phyloP scores from a whole-genome alignment of 1,284 basidiomycete genomes.

The Malassezia sp. region DNA sequence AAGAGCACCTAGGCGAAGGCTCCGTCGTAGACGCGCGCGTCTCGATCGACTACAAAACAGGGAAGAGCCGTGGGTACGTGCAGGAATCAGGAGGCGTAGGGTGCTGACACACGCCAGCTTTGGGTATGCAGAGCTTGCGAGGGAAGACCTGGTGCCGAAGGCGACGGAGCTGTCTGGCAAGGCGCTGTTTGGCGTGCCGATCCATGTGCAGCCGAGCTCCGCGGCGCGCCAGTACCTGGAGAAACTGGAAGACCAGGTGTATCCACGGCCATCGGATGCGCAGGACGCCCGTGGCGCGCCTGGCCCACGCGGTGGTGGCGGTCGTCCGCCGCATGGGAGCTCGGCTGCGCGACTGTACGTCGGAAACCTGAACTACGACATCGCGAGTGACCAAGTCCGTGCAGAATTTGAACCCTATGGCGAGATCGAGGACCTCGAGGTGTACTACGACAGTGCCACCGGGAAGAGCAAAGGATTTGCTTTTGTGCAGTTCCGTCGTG shows the following conservation, averaged over 20 bases:
- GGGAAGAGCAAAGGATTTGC: conserved; percentile 95
- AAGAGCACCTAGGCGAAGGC: conserved; percentile 78
- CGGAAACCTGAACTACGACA: conserved; percentile 87
- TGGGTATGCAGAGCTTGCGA: conserved; percentile 90
- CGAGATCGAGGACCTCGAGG: conserved; percentile 91
- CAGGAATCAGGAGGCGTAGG: too few species aligned
- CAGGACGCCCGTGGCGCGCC: background rate
- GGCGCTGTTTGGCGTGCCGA: conserved; percentile 91
- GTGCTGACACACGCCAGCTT: too few species aligned
- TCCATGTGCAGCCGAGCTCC: conserved; percentile 89
- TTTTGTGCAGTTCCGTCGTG: conserved; percentile 82
- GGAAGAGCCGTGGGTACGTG: too few species aligned
- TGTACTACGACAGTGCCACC: conserved; percentile 78
- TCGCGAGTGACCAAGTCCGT: conserved; percentile 87
- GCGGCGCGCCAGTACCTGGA: conserved; percentile 55
- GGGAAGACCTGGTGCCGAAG: conserved; percentile 77
- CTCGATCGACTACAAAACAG: conserved; percentile 81
- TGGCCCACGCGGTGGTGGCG: background rate
- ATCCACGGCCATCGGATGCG: conserved; percentile 13
- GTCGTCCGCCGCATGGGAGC: conserved; percentile 46
- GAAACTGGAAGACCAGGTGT: background rate
- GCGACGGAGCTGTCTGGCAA: conserved; percentile 81
- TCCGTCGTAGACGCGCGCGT: conserved; percentile 88
- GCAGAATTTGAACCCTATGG: conserved; percentile 98
- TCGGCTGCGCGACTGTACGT: conserved; percentile 72